Evolutionary conservation across 2,329 filamentous ascomycete species (phyloP), one percentile per base, ranked within the genome.

Genomic region (Cryphonectria japonica): DNA sequence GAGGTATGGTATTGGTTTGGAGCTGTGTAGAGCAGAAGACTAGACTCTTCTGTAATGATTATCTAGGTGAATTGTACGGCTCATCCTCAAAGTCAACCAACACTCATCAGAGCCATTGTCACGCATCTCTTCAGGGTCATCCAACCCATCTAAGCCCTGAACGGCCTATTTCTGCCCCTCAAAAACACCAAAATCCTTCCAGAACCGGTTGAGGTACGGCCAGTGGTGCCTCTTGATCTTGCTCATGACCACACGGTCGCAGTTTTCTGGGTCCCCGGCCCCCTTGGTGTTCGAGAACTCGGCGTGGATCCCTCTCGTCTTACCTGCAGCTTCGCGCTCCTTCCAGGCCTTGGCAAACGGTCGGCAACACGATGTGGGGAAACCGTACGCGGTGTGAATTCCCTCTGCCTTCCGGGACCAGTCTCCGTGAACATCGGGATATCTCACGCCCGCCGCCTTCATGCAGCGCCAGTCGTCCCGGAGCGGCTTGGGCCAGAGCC

Each of bases 391-490:
- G 16, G 57, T 60, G 57, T 60, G 57, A 14, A 60, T 29, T 32
- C 57, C 57, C 19, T 60, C 57, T 9, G 5, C 0, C 32, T 60
- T 60, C 32, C 57, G 57, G 14, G 57, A 60, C 57, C 57, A 60
- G 29, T 60, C 57, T 29, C 57, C 57, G 57, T 60, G 57, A 11
- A 60, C 32, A 4, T 29, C 26, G 7, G 57, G 57, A 16, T 60
- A 60, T 29, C 7, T 14, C 26, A 60, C 57, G 6, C 57, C 57
- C 32, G 57, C 29, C 1, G 26, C 29, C 57, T 60, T 60, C 57
- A 60, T 60, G 57, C 57, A 60, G 29, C 29, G 32, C 57, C 57
- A 60, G 57, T 60, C 57, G 26, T 60, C 57, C 57, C 34, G 57
- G 57, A 60, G 57, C 13, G 57, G 29, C 32, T 60, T 60, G 32